phyloP scores from a whole-genome alignment of 2,329 filamentous ascomycete species.

The Talaromyces sp. region DNA sequence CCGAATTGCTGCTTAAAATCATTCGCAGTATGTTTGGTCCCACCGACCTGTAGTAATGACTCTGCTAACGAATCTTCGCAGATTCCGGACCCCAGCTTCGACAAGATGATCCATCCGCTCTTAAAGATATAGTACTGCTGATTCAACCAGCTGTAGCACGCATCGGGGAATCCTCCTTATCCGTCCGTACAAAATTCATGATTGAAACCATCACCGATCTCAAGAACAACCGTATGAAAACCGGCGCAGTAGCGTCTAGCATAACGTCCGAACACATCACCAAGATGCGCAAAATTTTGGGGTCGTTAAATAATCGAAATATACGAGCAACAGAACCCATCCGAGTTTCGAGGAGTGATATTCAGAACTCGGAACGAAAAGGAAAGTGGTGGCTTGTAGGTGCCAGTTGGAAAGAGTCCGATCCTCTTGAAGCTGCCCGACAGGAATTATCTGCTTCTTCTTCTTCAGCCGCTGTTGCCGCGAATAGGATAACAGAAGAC shows the following conservation, averaged over 20 bases:
- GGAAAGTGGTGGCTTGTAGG: conserved; percentile 99
- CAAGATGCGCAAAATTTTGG: conserved; percentile 82
- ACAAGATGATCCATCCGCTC: conserved; percentile 77
- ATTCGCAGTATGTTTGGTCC: conserved; percentile 55
- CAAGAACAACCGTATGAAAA: conserved; percentile 88
- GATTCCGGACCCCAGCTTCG: conserved; percentile 75
- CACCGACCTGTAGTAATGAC: not conserved
- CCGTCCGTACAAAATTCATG: conserved; percentile 93
- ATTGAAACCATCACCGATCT: conserved; percentile 92
- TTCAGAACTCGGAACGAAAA: conserved; percentile 74
- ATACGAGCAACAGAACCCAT: conserved; percentile 75
- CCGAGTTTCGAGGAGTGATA: conserved; percentile 73
- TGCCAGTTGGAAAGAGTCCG: conserved; percentile 67
- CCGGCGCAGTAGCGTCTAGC: conserved; percentile 62
- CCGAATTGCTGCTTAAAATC: conserved; percentile 78
- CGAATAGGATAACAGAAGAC: conserved; percentile 8
- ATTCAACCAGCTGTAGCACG: conserved; percentile 68
- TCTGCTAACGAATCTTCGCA: conserved; percentile 19
- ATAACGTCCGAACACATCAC: conserved; percentile 76
- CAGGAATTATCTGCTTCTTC: conserved; percentile 24
- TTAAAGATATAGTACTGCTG: conserved; percentile 82
- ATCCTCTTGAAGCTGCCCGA: conserved; percentile 33
- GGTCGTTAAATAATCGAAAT: conserved; percentile 63
- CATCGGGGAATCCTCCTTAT: conserved; percentile 64
- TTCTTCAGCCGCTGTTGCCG: not conserved